Base-by-base conservation (phyloP, 208 protist genomes). In the Paratrypanosoma confusum region DNA sequence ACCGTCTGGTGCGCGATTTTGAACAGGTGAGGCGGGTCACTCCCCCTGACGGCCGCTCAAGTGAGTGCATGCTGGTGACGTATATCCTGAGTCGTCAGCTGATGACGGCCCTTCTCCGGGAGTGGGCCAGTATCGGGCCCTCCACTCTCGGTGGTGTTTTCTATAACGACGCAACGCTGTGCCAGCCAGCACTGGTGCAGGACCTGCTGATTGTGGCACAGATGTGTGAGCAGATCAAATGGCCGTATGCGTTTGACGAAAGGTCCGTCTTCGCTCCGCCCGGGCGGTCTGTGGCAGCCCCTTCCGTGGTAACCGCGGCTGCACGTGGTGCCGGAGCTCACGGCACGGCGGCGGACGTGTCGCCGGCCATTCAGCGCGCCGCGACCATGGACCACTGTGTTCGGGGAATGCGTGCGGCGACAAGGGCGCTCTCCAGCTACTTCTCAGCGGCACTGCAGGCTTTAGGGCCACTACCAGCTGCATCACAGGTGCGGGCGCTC, bases 1-100 rank as follows among this genome's bases (percentile, higher is more conserved):
- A 66, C 31, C 65, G 50, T 33, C 31, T 73, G 7, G 14, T 63
- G 40, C 42, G 54, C 1, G 52, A 61, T 16, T 68, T 68, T 39
- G 31, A 46, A 18, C 54, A 50, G 33, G 44, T 59, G 10, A 62
- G 57, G 26, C 53, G 52, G 32, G 57, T 50, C 21, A 44, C 52
- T 13, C 17, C 38, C 45, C 36, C 43, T 17, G 14, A 23, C 21
- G 49, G 49, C 8, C 43, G 20, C 10, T 52, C 49, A 25, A 51
- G 40, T 27, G 39, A 29, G n/a, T 34, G 45, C 16, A 31, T 57
- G 17, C 34, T 70, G 18, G 36, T 69, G 14, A 39, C 51, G 11
- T 67, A 46, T 27, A 44, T 75, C 35, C 18, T 75, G 3, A 37
- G 55, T 31, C 28, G 50, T n/a, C 24, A 39, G n/a, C n/a, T 43